Conservation (phyloP, 2,329 filamentous ascomycete genomes). For the Diaporthe ampelina region DNA sequence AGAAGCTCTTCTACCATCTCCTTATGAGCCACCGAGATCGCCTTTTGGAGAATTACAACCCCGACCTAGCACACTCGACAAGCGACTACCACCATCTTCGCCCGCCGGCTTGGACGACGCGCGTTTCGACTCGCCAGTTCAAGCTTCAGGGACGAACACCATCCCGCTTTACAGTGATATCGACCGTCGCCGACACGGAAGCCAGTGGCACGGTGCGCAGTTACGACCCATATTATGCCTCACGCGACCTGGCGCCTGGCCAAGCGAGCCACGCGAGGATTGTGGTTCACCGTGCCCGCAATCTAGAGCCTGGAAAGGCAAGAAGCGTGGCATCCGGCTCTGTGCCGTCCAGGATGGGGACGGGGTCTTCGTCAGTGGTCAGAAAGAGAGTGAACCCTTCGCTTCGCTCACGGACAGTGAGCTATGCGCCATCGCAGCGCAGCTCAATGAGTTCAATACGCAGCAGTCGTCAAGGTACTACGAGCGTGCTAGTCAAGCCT, state of each 20-base stretch:
- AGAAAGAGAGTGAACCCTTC: constrained; percentile 37
- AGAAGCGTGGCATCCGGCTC: constrained; percentile 53
- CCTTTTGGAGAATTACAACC: constrained; percentile 88
- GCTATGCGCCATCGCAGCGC: constrained; percentile 52
- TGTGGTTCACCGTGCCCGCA: constrained; percentile 70
- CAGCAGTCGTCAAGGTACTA: constrained; percentile 59
- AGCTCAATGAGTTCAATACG: constrained; percentile 65
- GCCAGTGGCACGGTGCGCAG: constrained; percentile 69
- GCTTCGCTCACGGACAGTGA: constrained; percentile 38
- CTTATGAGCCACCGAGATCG: constrained; percentile 86
- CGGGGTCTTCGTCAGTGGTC: constrained; percentile 42
- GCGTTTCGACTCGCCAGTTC: constrained; percentile 74
- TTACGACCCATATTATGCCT: constrained; percentile 88
- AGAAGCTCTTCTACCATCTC: constrained; percentile 93
- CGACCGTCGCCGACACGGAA: constrained; percentile 67
- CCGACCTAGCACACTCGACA: constrained; percentile 83
- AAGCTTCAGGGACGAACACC: constrained; percentile 66
- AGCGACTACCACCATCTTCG: constrained; percentile 91
- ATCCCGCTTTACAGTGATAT: constrained; percentile 76
- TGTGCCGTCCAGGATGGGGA: constrained; percentile 39
- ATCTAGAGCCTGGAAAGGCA: constrained; percentile 48
- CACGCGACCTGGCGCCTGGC: constrained; percentile 60
- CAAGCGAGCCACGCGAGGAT: constrained; percentile 76
- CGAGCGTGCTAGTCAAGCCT: constrained; percentile 58
- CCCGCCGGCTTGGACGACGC: constrained; percentile 69